Percentiles rank a stretch among this genome's conserved stretches.
These are phyloP conservation scores for Dichotomopilus funicola DNA, from an alignment of 2,329 filamentous ascomycete species.

Conservation along the genomic window DNA sequence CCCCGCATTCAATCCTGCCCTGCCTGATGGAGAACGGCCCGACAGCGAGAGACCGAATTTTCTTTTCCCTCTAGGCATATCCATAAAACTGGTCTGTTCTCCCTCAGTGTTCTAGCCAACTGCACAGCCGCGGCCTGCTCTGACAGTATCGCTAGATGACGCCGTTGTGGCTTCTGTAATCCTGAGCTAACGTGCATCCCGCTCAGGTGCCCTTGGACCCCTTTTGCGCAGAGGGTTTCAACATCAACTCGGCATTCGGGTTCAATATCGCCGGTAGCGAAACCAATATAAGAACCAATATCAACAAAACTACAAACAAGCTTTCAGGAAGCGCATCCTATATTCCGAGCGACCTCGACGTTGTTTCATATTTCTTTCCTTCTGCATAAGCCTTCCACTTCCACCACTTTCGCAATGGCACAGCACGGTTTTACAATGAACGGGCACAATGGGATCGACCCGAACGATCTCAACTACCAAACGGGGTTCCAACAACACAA, in stretches of 20 bases:
- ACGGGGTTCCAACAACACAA: constrained; percentile 57
- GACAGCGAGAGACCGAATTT: not conserved
- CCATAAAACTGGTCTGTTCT: not conserved
- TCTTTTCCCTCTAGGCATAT: constrained; percentile 11
- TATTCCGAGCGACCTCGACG: too few species aligned
- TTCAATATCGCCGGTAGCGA: too few species aligned
- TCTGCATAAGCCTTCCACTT: too few species aligned
- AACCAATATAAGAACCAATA: too few species aligned
- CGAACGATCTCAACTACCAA: constrained; percentile 67
- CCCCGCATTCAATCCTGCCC: not conserved
- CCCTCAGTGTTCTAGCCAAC: not conserved
- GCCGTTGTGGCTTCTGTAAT: not conserved
- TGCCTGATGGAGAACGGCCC: constrained; percentile 13
- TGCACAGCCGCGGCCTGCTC: constrained; percentile 1
- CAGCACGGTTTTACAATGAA: constrained; percentile 44
- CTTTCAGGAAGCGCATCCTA: too few species aligned
- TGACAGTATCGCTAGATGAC: not conserved
- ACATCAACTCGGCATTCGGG: too few species aligned
- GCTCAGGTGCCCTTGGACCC: not conserved
- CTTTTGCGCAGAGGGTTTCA: not conserved
- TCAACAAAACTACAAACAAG: too few species aligned
- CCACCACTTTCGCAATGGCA: not conserved
- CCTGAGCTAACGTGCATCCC: not conserved
- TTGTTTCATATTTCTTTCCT: too few species aligned
- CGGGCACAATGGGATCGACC: constrained; percentile 63